Base-by-base conservation (phyloP, 768 basidiomycete species). In the Leucocoprinus leucothites region DNA sequence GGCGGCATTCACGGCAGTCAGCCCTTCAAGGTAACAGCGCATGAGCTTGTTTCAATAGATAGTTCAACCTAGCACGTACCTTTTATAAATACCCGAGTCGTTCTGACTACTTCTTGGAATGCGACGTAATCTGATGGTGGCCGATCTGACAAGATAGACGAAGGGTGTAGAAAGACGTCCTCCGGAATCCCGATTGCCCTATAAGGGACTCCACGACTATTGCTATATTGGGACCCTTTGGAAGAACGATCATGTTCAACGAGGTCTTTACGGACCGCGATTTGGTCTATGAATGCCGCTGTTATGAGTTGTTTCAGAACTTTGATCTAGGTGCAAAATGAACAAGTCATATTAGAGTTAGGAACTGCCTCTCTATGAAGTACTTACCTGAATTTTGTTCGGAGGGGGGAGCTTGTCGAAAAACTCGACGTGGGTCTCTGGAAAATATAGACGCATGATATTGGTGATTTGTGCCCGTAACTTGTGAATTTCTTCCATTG, bases 401-500 rank as follows among this genome's bases (percentile, higher is more conserved):
- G 97, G 97, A 19, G 94, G 96, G 36, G 73, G 65, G 11, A 98
- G 74, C 55, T 86, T 83, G 3, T 80, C 78, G 2, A 75, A 69
- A 60, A 91, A 86, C 9, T 80, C 82, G 1, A 81, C 72, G 51
- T 86, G 77, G 3, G 77, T 68, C 3, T 78, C 81, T 2, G 87
- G 82, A 59, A 94, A 91, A 64, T 89, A 89, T n/a, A 80, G 73
- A 53, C 80, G 78, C 3, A 96, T 90, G 43, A 98, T 94, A 55
- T 80, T 82, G 62, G 82, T 89, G 54, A 99, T 87, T 64, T 99
- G 97, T 0, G 84, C 79, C 34, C 94, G 84, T 3, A 99, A 78
- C 67, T 98, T 98, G 69, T 95, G 97, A 34, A 97, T 96, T 73
- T 99, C 97, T 71, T 97, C 91, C 95, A 99, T 98, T 0, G 94